Evolutionary conservation across 805 yeast genomes (phyloP).

Genomic region (Pichia gijzeniarum): DNA sequence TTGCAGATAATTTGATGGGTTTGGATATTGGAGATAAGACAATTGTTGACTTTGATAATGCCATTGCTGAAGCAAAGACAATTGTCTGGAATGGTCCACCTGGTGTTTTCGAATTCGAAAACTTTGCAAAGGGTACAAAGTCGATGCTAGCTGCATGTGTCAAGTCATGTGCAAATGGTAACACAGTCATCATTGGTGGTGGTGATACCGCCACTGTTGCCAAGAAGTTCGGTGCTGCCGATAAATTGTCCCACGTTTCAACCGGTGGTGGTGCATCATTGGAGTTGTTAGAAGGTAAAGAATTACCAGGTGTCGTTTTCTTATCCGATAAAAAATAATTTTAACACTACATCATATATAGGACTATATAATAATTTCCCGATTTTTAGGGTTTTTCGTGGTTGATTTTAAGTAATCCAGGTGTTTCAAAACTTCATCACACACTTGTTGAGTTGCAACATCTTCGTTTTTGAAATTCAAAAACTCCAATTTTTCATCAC

Average conservation of each 20-base stretch:
- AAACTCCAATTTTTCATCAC: slow-evolving; percentile 30
- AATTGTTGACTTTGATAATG: slow-evolving; percentile 66
- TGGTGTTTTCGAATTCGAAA: slow-evolving; percentile 97
- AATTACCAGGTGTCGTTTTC: slow-evolving; percentile 94
- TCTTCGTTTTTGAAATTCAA: background rate
- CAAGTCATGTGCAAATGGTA: slow-evolving; percentile 77
- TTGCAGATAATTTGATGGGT: slow-evolving; percentile 93
- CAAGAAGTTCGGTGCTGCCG: slow-evolving; percentile 95
- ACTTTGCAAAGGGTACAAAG: slow-evolving; percentile 89
- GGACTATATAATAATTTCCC: slow-evolving; percentile 19
- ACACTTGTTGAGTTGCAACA: background rate
- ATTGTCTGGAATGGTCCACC: slow-evolving; percentile 99
- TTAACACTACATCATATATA: background rate
- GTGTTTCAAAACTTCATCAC: slow-evolving; percentile 4
- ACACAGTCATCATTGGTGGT: slow-evolving; percentile 96
- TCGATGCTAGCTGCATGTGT: slow-evolving; percentile 84
- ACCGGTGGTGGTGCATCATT: slow-evolving; percentile 99
- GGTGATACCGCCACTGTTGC: slow-evolving; percentile 99
- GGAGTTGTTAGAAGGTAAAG: slow-evolving; percentile 98
- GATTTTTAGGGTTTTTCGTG: background rate
- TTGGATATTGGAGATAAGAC: slow-evolving; percentile 94
- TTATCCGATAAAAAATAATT: slow-evolving; percentile 46
- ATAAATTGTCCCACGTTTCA: slow-evolving; percentile 94
- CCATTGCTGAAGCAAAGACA: slow-evolving; percentile 91
- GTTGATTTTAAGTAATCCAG: background rate